These are phyloP conservation scores for Trichophyton schoenleinii DNA, from an alignment of 2,329 filamentous ascomycete genomes.

Conservation along the genomic window DNA sequence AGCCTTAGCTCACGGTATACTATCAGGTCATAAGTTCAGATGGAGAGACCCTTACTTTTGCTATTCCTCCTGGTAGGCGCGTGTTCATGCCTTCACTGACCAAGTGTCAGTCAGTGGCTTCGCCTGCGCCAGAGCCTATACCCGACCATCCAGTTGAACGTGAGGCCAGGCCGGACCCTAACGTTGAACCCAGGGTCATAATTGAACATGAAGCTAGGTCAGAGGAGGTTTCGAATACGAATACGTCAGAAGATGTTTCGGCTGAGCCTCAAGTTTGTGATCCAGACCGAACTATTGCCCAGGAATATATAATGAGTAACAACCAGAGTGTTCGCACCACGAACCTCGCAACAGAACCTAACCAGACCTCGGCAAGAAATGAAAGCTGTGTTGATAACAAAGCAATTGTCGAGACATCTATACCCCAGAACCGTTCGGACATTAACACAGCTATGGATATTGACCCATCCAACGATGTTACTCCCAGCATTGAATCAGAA, in stretches of 20 bases:
- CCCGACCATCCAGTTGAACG: background rate
- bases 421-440: background rate
- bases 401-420: background rate
- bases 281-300: background rate
- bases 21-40: slow-evolving; percentile 25
- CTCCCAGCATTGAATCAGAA: background rate
- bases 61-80: slow-evolving; percentile 28
- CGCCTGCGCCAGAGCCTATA: background rate
- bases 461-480: background rate
- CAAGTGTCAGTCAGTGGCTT: background rate
- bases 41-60: slow-evolving; percentile 24
- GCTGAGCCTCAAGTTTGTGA: background rate
- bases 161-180: background rate
- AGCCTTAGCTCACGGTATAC: background rate
- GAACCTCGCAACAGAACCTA: background rate
- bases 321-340: background rate
- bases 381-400: background rate
- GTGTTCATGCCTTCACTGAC: slow-evolving; percentile 19
- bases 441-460: background rate
- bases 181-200: background rate
- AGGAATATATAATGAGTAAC: background rate
- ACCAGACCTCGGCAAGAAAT: background rate
- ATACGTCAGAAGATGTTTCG: background rate
- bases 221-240: background rate
- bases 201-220: background rate